Evolutionary conservation across 1,284 basidiomycete genomes (phyloP), one percentile per base, ranked within the genome.

Genomic region (Lentinus polychrous): DNA sequence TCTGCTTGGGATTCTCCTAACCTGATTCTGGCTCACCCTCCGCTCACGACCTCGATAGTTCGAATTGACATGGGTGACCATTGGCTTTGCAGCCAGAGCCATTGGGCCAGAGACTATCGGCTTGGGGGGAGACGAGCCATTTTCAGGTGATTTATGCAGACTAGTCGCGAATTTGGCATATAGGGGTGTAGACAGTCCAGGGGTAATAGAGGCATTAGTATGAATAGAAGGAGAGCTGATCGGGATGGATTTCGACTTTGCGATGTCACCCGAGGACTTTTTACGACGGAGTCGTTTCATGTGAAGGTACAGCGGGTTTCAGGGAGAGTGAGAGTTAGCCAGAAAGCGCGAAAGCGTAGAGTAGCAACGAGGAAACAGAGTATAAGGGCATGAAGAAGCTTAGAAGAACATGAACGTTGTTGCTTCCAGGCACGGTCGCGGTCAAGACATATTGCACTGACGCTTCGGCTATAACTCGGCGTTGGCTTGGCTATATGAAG

Each of bases 61-160:
- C 48, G 43, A 31, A 38, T 43, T 43, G 12, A n/a, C n/a, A n/a
- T n/a, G n/a, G n/a, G 50, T 27, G 14, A 49, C 39, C 31, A 48
- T 54, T 3, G 52, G 24, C 31, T 44, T 55, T 34, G 58, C 49
- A 1, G 48, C 45, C 31, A 59, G 56, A 22, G 50, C 52, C 53
- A 61, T 56, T 15, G 64, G 64, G 22, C 60, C 63, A 11, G 64
- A 64, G 8, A 65, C 64, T 15, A 60, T 47, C 8, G 58, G 58
- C 35, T 58, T 60, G n/a, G 48, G 31, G 15, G n/a, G n/a, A n/a
- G n/a, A n/a, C n/a, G 45, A 32, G n/a, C 50, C 51, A 36, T 36
- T 39, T 42, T 52, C 27, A 5, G 27, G 43, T n/a, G 44, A 52
- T 17, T 52, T 52, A 24, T 51, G 51, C 27, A 27, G 5, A 8